Evolutionary conservation across 2,329 filamentous ascomycete species (phyloP).

Genomic region (Colletotrichum liaoningense): DNA sequence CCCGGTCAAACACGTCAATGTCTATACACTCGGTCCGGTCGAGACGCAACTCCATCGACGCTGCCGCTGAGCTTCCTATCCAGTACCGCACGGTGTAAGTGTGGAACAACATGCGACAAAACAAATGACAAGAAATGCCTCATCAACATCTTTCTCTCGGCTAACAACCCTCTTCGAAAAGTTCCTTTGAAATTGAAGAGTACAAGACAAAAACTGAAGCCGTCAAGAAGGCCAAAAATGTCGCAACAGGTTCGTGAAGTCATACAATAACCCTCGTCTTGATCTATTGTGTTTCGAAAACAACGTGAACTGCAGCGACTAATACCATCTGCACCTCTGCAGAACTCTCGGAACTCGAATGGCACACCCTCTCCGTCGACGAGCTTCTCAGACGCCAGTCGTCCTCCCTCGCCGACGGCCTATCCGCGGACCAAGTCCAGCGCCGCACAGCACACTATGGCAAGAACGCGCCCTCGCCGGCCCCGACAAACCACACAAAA

Average conservation of each 20-base stretch:
- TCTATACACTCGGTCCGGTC: slow-evolving; percentile 54
- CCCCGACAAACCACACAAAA: slow-evolving; percentile 68
- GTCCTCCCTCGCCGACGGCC: slow-evolving; percentile 66
- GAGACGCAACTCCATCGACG: slow-evolving; percentile 51
- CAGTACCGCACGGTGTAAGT: slow-evolving; percentile 66
- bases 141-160: background rate
- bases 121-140: background rate
- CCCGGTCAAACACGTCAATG: slow-evolving; percentile 50
- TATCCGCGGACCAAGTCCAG: slow-evolving; percentile 68
- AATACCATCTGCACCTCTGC: background rate
- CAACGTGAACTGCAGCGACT: background rate
- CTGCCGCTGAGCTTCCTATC: slow-evolving; percentile 58
- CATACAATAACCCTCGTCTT: background rate
- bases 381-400: slow-evolving; percentile 71
- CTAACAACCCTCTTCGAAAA: slow-evolving; percentile 47
- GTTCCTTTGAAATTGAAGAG: slow-evolving; percentile 63
- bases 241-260: slow-evolving; percentile 54
- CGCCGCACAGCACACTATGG: slow-evolving; percentile 70
- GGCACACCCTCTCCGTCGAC: slow-evolving; percentile 70
- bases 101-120: background rate
- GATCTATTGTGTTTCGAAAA: background rate
- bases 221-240: slow-evolving; percentile 53
- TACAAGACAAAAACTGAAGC: slow-evolving; percentile 54
- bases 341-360: slow-evolving; percentile 74
- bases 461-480: slow-evolving; percentile 73